Conservation (phyloP, 192 early-diverging fungal genomes). For the Globomyces pollinis-pini region DNA sequence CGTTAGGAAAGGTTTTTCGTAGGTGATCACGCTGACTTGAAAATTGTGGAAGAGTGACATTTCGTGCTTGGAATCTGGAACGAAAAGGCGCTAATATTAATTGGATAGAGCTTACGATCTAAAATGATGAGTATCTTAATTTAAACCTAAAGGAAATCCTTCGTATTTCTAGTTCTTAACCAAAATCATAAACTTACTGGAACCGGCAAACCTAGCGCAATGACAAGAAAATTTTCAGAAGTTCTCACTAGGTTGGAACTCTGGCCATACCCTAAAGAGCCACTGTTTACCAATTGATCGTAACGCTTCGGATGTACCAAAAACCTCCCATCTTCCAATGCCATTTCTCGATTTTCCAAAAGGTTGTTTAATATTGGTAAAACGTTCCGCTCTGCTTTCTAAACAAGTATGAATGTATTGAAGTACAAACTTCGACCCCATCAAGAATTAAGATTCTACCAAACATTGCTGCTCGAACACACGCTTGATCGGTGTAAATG, state of each 20-base stretch:
- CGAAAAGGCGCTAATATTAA: conserved; percentile 74
- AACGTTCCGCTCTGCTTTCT: conserved; percentile 75
- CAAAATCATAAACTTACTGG: no score
- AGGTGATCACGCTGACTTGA: conserved; percentile 38
- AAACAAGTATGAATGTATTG: neutral
- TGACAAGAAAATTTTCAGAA: conserved; percentile 60
- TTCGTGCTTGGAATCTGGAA: conserved; percentile 67
- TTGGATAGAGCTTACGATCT: no score
- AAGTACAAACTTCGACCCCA: conserved; percentile 39
- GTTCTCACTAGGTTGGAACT: conserved; percentile 62
- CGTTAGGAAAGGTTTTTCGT: conserved; percentile 15
- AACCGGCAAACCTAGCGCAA: conserved; percentile 69
- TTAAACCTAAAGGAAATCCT: conserved; percentile 65
- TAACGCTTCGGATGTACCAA: conserved; percentile 64
- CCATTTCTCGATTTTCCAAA: conserved; percentile 80
- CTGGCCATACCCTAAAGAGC: conserved; percentile 36
- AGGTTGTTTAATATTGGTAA: conserved; percentile 78
- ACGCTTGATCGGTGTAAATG: conserved; percentile 45
- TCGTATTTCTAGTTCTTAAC: no score
- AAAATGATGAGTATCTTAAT: no score
- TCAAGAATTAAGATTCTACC: conserved; percentile 43
- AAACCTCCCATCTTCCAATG: conserved; percentile 71
- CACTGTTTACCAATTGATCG: conserved; percentile 38
- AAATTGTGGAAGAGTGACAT: conserved; percentile 11
- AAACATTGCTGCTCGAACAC: conserved; percentile 40